Base-by-base conservation (phyloP, 148 eudicot genomes). In the Arctostaphylos glauca region DNA sequence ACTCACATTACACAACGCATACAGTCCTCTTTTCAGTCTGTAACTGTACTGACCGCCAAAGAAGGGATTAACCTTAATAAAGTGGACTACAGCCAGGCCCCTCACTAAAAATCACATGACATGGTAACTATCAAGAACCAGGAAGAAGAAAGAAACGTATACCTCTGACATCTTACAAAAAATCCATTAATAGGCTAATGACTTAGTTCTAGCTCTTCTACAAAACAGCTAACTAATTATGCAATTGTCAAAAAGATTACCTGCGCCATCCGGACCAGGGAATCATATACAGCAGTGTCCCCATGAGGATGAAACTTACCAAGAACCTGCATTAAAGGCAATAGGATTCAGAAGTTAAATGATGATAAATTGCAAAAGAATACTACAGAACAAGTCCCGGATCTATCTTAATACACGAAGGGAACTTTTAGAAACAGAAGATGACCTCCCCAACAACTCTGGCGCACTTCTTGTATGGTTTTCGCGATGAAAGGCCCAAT, bases 261-360 rank as follows among this genome's bases (percentile, higher is more conserved):
- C 99, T 96, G 99, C 71, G 99, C 99, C 99, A 96, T 94, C 68
- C 99, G 92, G 56, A 96, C 99, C 86, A 96, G 84, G 66, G 99
- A 90, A 85, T 94, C 99, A 86, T 96, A 96, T 62, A 96, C 99
- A 79, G 99, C 99, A 83, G 85, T 85, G 85, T 96, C 99, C 82
- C 99, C 98, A 79, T 96, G 99, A 23, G 99, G 99, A 88, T 94
- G 99, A 85, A 94, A 96, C 80, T 96, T 96, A 54, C 99, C 99
- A 84, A 96, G 89, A 21, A 96, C 99, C 99, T 96, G 85, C 79
- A 85, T 82, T 9, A 77, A 31, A 55, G 76, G 54, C 71, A 47
- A 77, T 55, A 25, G 74, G 55, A 55, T 46, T 83, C 73, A 76
- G 46, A 77, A 60, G 62, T 80, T 50, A 66, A 83, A 31, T 84